These are phyloP conservation scores for Halenospora varia DNA, from an alignment of 495 filamentous ascomycete species.

Conservation along the genomic window DNA sequence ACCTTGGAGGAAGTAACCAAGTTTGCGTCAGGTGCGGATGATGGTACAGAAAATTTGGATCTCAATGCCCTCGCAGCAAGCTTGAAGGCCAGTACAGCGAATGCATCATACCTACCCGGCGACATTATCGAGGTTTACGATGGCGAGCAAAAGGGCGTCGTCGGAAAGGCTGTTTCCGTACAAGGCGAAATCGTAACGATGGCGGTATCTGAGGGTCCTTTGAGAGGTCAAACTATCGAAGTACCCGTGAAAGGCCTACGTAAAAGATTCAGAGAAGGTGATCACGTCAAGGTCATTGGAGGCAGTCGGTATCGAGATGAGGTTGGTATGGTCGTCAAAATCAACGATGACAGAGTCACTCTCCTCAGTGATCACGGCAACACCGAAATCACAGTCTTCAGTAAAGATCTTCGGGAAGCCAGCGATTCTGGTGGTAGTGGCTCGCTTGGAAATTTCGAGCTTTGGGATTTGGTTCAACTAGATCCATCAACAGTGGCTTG, in stretches of 20 bases:
- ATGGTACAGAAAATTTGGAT: slow-evolving; percentile 91
- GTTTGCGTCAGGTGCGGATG: slow-evolving; percentile 83
- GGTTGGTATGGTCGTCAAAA: slow-evolving; percentile 93
- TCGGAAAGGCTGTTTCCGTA: slow-evolving; percentile 83
- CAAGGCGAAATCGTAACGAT: slow-evolving; percentile 89
- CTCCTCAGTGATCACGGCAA: slow-evolving; percentile 86
- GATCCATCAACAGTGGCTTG: slow-evolving; percentile 89
- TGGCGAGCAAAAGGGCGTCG: slow-evolving; percentile 89
- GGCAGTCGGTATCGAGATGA: slow-evolving; percentile 91
- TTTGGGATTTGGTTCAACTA: slow-evolving; percentile 92
- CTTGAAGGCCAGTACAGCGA: slow-evolving; percentile 70
- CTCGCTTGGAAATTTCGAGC: slow-evolving; percentile 76
- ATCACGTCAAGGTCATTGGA: slow-evolving; percentile 98
- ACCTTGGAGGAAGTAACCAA: slow-evolving; percentile 91
- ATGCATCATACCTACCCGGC: slow-evolving; percentile 80
- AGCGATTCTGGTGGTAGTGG: slow-evolving; percentile 81
- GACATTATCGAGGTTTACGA: slow-evolving; percentile 94
- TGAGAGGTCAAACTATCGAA: slow-evolving; percentile 81
- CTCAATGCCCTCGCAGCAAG: slow-evolving; percentile 83
- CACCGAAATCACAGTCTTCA: slow-evolving; percentile 95
- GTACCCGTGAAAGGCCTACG: slow-evolving; percentile 89
- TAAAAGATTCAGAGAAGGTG: slow-evolving; percentile 88
- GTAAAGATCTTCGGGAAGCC: slow-evolving; percentile 90
- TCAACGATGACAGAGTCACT: slow-evolving; percentile 86
- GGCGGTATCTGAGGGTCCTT: slow-evolving; percentile 75